Percentiles rank a stretch among this genome's conserved stretches.
Conservation (phyloP, 345 rosid genomes). For the Salix arbutifolia region DNA sequence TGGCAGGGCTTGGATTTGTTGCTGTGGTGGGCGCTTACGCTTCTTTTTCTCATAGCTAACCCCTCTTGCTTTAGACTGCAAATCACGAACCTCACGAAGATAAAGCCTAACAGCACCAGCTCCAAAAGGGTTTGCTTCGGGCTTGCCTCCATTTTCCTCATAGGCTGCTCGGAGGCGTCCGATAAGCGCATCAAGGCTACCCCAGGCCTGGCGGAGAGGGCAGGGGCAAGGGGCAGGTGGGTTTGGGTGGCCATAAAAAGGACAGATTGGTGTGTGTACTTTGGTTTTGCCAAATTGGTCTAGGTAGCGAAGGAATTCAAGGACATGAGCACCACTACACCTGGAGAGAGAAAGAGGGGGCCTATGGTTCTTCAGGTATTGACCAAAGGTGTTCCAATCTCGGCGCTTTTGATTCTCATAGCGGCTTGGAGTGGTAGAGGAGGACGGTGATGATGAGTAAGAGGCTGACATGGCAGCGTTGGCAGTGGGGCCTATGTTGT, state of each 20-base stretch:
- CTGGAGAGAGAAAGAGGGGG: constrained; percentile 29
- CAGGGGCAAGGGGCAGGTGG: constrained; percentile 39
- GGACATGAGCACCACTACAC: constrained; percentile 40
- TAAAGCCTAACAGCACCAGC: constrained; percentile 34
- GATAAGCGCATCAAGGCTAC: constrained; percentile 28
- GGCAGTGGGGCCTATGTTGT: neutral
- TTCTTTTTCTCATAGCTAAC: constrained; percentile 36
- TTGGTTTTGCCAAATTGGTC: constrained; percentile 35
- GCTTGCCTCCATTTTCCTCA: constrained; percentile 31
- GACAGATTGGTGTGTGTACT: constrained; percentile 32
- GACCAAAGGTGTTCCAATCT: constrained; percentile 40
- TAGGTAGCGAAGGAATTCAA: constrained; percentile 31
- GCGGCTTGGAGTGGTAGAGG: constrained; percentile 25
- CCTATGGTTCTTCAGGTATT: constrained; percentile 33
- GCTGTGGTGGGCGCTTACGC: constrained; percentile 33
- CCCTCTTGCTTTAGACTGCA: constrained; percentile 32
- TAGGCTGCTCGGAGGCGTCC: constrained; percentile 32
- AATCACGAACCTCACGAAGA: constrained; percentile 30
- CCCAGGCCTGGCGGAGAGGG: constrained; percentile 40
- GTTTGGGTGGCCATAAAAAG: constrained; percentile 35
- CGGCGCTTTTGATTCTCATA: constrained; percentile 40
- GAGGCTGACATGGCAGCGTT: neutral
- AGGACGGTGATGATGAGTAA: constrained; percentile 6
- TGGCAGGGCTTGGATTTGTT: constrained; percentile 34
- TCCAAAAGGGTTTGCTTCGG: constrained; percentile 31